Base-by-base conservation (phyloP, 768 basidiomycete genomes). In the Tubosaeta sp. region DNA sequence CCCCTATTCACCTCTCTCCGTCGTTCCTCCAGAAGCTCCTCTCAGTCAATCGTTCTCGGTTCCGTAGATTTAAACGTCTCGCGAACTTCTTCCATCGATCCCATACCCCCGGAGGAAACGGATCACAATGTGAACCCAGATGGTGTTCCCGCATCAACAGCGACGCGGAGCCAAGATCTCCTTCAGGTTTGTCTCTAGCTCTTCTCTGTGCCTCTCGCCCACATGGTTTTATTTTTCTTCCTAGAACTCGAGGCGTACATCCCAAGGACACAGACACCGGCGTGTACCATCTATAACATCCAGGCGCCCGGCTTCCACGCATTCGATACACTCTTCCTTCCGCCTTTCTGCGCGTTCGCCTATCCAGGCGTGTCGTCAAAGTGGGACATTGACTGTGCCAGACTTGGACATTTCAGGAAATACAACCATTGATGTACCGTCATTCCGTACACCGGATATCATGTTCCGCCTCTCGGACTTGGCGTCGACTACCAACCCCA, bases 131-230 rank as follows among this genome's bases (percentile, higher is more conserved):
- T 22, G 22, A 38, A 54, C 16, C 40, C 36, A 1, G 62, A 58
- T 19, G 32, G 22, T 7, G 58, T 22, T 7, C 35, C 50, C 9
- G 21, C 8, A 10, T 51, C 56, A 16, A 63, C 38, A 9, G 43
- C 60, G 22, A 69, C 65, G 4, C 44, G 46, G 14, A 67, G 65
- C 32, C 67, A 65, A 50, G 65, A 65, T 39, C 60, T 69, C 19
- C 49, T 40, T 44, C 67, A 67, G 67, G 67, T 69, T 52, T 6
- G 58, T 18, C 31, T 48, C 18, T 12, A 4, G 3, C 46, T 35
- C 38, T 16, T 49, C 16, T 32, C 11, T 18, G 11, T 38, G 9
- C 34, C 44, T 16, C 49, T 56, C 50, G 30, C 40, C 27, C 13
- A 21, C 27, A 11, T 22, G 3, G 25, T 18, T 24, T 48, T 4